phyloP scores from a whole-genome alignment of 129 eudicot species.

The Pulicaria dysenterica region DNA sequence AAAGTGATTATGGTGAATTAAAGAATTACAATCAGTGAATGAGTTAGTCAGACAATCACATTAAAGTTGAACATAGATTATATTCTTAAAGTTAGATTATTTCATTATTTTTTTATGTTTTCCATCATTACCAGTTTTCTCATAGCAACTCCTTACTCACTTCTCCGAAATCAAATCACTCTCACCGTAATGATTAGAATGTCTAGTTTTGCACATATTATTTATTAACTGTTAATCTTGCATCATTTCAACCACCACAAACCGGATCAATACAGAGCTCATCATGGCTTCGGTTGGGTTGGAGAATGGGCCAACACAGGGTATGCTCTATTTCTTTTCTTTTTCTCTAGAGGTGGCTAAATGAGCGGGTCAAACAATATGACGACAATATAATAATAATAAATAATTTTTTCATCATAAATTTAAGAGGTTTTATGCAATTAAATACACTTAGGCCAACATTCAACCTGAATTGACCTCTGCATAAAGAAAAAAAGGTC shows the following conservation, averaged over 20 bases:
- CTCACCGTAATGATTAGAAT: not conserved
- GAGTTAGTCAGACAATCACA: not conserved
- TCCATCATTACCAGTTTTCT: not conserved
- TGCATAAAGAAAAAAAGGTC: not conserved
- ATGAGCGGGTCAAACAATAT: not conserved
- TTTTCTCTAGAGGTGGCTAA: not conserved
- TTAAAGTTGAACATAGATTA: not conserved
- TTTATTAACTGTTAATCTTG: slow-evolving; percentile 26
- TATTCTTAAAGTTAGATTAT: too few relatives aligned
- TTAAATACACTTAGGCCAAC: not conserved
- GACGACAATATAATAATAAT: not conserved
- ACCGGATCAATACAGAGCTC: slow-evolving; percentile 63
- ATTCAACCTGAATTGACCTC: not conserved
- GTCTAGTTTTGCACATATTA: slow-evolving; percentile 9
- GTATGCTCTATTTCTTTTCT: slow-evolving; percentile 43
- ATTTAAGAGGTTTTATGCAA: not conserved
- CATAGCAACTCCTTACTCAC: not conserved
- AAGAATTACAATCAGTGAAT: not conserved
- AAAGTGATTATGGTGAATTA: not conserved
- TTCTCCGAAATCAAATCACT: not conserved
- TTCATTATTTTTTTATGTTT: not conserved
- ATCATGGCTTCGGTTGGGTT: slow-evolving; percentile 99
- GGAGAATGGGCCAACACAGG: slow-evolving; percentile 99
- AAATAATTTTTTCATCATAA: not conserved
- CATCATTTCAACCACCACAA: slow-evolving; percentile 2